Evolutionary conservation across 495 filamentous ascomycete species (phyloP), one percentile per base, ranked within the genome.

Genomic region (Margaritispora aquatica): DNA sequence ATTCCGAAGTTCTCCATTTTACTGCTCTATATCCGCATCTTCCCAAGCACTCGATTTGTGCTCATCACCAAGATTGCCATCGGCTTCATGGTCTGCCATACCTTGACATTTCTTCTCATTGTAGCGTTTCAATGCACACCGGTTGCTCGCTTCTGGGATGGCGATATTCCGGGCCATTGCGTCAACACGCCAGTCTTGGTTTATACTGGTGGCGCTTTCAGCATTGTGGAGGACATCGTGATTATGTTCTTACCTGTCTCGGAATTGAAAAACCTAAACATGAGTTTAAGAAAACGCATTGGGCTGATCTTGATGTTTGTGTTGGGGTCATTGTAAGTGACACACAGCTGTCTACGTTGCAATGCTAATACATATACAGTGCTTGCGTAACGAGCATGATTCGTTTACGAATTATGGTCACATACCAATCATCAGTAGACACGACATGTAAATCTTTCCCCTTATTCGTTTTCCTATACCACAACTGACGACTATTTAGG

Each of bases 21-120:
- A 11, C 67, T 80, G 59, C 75, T 80, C 65, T 80, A 77, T 66
- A 66, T 81, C 2, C 76, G 77, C 36, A 72, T 80, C 46, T 80
- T 81, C 57, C 74, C 73, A 9, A 62, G 56, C 48, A 65, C 63
- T 1, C 65, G 64, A 1, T 75, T 81, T 50, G 73, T 68, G 21
- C 17, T 65, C 8, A 38, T 69, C 20, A 61, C 61, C 20, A 64
- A 67, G 29, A 58, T 60, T 2, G 68, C 71, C 19, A 63, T 78
- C 47, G 67, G 62, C 15, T 60, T 73, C 27, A 64, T 70, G 29
- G 60, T 66, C 27, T 67, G 70, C 4, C 73, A 66, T 48, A 52
- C 58, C 9, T 13, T 55, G n/a, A 38, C 38, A 8, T 58, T 36
- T 19, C 56, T 72, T 38, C 74, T 79, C 58, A 63, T 48, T 19